Conservation (phyloP, 306 rosid species). For the Cucumis cinereus region DNA sequence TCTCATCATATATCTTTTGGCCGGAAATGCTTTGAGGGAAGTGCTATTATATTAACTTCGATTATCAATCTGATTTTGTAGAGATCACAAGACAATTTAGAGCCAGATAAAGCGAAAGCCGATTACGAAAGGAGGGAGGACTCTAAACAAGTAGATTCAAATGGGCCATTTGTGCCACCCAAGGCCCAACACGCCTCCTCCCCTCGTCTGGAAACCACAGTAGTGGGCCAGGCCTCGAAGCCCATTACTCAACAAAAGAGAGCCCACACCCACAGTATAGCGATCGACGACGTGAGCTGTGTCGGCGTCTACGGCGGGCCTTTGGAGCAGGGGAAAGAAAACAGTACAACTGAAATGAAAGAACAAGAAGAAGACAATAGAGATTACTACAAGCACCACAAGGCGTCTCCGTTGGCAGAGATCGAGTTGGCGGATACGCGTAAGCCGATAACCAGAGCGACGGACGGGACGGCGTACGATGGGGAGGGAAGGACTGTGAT, state of each 20-base stretch:
- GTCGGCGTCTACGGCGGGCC: conserved; percentile 54
- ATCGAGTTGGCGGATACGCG: conserved; percentile 47
- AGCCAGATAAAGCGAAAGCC: not conserved
- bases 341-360: not conserved
- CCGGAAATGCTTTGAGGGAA: not conserved
- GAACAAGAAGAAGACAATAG: conserved; percentile 20
- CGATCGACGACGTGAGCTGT: conserved; percentile 35
- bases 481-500: conserved; percentile 19
- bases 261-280: not conserved
- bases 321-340: conserved; percentile 19
- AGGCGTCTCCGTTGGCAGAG: conserved; percentile 74
- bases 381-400: conserved; percentile 41
- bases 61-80: not conserved
- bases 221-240: conserved; percentile 28
- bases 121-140: conserved; percentile 12
- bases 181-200: conserved; percentile 30
- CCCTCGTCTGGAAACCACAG: conserved; percentile 31
- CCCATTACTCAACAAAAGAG: conserved; percentile 42
- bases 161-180: conserved; percentile 7
- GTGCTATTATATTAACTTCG: not conserved
- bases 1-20: no score
- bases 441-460: conserved; percentile 38
- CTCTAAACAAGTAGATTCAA: not conserved
- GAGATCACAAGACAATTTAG: conserved; percentile 20
- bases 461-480: conserved; percentile 24